These are phyloP conservation scores for Psilocybe sp. DNA, from an alignment of 768 basidiomycete species.

Conservation along the genomic window DNA sequence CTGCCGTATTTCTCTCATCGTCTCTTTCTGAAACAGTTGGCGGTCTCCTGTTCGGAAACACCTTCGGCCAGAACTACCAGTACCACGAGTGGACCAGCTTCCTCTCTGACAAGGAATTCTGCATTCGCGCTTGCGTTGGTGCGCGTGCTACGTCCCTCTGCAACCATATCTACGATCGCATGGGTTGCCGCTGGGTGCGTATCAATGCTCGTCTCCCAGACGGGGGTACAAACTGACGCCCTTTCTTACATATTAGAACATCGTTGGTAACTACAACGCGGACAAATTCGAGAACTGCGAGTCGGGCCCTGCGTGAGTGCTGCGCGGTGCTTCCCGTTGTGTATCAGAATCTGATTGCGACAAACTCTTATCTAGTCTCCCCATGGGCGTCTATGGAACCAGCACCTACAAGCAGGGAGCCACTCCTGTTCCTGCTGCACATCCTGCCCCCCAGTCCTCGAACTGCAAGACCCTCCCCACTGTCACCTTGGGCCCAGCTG, in stretches of 20 bases:
- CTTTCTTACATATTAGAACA: conserved; percentile 47
- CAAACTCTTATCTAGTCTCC: conserved; percentile 26
- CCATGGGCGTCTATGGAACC: conserved; percentile 72
- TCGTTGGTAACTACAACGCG: conserved; percentile 63
- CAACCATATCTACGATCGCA: conserved; percentile 77
- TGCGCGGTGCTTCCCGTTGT: background rate
- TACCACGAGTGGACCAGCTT: conserved; percentile 87
- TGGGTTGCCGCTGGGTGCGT: conserved; percentile 55
- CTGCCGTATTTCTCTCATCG: conserved; percentile 17
- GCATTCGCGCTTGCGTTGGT: conserved; percentile 70
- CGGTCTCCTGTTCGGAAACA: conserved; percentile 66
- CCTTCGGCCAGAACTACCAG: conserved; percentile 46
- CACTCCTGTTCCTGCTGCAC: conserved; percentile 53
- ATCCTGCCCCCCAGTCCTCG: conserved; percentile 60
- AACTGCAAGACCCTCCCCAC: conserved; percentile 50
- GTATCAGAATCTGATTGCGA: background rate
- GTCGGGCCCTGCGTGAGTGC: conserved; percentile 48
- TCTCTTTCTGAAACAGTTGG: conserved; percentile 45
- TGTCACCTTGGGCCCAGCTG: conserved; percentile 26
- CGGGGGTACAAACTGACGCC: conserved; percentile 12
- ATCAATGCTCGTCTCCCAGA: background rate
- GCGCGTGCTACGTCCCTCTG: conserved; percentile 56
- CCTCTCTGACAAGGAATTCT: conserved; percentile 66
- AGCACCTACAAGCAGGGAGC: conserved; percentile 70
- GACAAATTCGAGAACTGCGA: conserved; percentile 67